Evolutionary conservation across 2,329 filamentous ascomycete genomes (phyloP), one percentile per base, ranked within the genome.

Genomic region (Trichoderma polysporum): DNA sequence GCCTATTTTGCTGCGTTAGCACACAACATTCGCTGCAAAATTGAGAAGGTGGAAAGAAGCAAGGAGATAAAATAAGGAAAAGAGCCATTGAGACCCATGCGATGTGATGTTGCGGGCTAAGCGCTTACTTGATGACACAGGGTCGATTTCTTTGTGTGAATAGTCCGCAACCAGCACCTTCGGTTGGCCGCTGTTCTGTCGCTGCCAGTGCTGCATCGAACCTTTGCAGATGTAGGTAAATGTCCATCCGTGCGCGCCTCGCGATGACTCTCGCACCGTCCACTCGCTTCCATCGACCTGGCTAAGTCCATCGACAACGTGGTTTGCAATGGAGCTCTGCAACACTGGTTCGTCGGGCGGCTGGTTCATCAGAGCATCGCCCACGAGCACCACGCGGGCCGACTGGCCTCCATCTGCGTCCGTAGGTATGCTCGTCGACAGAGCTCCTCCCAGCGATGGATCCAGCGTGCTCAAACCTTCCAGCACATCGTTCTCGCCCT

Each of bases 171-270:
- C 80, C 27, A 79, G 72, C 5, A 75, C 70, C 68, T 79, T 81
- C 17, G 76, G 70, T 17, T 78, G 71, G 22, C 71, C 77, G 72
- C 83, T 84, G 6, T 80, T 77, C 69, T 83, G 81, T 22, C 80
- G 80, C 41, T 73, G 78, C 86, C 86, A 88, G 39, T 80, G 78
- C 68, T 82, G 79, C 49, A 80, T 76, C 2, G 86, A 88, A 68
- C 83, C 79, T 66, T 80, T 83, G 78, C 86, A 88, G 19, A 81
- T 74, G 69, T 85, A 88, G 3, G 79, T 81, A 63, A 88, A 83
- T 1, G 77, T 79, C 85, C 85, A 87, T 5, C 85, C 84, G 52
- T 84, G 80, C 0, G 79, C 69, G 8, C 73, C 77, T 15, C 81
- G 77, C 27, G 81, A 80, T 22, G 84, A 78, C 19, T 82, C 77